A percentile compares a stretch with the other conserved stretches of the same genome.
Evolutionary conservation across 2,329 filamentous ascomycete genomes (phyloP).

Genomic region (Neonectria neomacrospora): DNA sequence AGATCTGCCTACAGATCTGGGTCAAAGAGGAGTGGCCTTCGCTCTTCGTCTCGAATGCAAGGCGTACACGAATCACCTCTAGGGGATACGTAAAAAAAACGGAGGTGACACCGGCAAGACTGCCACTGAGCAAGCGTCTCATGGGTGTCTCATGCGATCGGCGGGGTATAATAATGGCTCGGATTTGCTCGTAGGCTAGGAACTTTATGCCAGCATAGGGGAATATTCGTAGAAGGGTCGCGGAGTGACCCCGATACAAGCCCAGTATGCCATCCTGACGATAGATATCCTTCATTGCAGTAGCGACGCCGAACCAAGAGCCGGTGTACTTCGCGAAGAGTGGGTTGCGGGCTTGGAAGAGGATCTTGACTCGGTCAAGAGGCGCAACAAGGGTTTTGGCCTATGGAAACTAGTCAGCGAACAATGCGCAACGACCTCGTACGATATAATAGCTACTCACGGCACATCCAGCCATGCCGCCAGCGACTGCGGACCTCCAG

Average conservation of each 20-base stretch:
- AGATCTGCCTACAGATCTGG: slow-evolving; percentile 88
- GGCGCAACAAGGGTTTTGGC: slow-evolving; percentile 96
- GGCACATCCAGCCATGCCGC: slow-evolving; percentile 90
- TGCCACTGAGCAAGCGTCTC: slow-evolving; percentile 79
- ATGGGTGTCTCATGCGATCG: slow-evolving; percentile 81
- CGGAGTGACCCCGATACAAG: slow-evolving; percentile 93
- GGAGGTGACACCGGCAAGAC: slow-evolving; percentile 83
- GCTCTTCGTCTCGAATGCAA: slow-evolving; percentile 92
- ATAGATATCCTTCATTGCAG: slow-evolving; percentile 87
- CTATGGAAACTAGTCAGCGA: slow-evolving; percentile 56
- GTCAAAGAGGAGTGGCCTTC: slow-evolving; percentile 75
- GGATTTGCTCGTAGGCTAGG: slow-evolving; percentile 95
- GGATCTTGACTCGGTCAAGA: slow-evolving; percentile 97
- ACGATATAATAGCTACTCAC: slow-evolving; percentile 64
- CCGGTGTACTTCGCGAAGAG: slow-evolving; percentile 93
- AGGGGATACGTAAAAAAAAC: slow-evolving; percentile 97
- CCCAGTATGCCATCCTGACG: slow-evolving; percentile 76
- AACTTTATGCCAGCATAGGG: slow-evolving; percentile 99
- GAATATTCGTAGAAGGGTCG: slow-evolving; percentile 92
- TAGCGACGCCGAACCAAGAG: slow-evolving; percentile 85
- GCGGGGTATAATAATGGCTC: slow-evolving; percentile 77
- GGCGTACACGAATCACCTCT: slow-evolving; percentile 89
- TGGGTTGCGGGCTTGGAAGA: slow-evolving; percentile 95
- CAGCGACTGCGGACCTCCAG: slow-evolving; percentile 84
- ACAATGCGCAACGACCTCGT: not conserved